Evolutionary conservation across 306 rosid species (phyloP), one percentile per base, ranked within the genome.

Genomic region (Benincasa hispida): DNA sequence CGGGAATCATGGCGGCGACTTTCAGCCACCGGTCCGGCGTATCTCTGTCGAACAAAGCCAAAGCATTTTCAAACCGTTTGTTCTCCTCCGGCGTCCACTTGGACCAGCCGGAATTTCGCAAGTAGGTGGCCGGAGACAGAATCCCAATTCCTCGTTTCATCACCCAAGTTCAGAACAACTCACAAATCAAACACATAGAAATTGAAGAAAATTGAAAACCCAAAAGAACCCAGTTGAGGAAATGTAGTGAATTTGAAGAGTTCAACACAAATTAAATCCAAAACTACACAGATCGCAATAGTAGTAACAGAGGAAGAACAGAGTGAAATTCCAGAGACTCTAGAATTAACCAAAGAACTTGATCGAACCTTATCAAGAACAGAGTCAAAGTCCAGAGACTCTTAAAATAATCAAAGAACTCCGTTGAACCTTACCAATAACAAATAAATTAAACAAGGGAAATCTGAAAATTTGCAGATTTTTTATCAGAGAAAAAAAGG

Each of bases 221-320:
- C 82, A 85, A 81, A 86, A 79, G 32, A 72, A 68, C 82, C 77
- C 82, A 79, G 75, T 77, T 39, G 74, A 74, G 83, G 83, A 88
- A 90, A 84, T 83, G 88, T 80, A 82, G 82, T 69, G 81, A 80
- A 78, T 82, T 76, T 68, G 55, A 79, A 59, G 75, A 81, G 69
- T 61, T 79, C 69, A 81, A 63, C 85, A 47, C 56, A 74, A 80
- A 79, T 8, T 19, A 68, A 37, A 24, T 42, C 54, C 12, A 42
- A 69, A 69, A 8, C 75, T 42, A 22, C 30, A 45, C 35, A 25
- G 58, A 70, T 47, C 76, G 76, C 10, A 2, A 18, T 17, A 63
- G 18, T 8, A 3, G 72, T 34, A 63, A 35, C 47, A 34, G 47
- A 62, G 25, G 1, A 63, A 19, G 48, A 63, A 62, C 25, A 11